Conservation (phyloP, 768 basidiomycete species). For the Leccinum subtestaceum region DNA sequence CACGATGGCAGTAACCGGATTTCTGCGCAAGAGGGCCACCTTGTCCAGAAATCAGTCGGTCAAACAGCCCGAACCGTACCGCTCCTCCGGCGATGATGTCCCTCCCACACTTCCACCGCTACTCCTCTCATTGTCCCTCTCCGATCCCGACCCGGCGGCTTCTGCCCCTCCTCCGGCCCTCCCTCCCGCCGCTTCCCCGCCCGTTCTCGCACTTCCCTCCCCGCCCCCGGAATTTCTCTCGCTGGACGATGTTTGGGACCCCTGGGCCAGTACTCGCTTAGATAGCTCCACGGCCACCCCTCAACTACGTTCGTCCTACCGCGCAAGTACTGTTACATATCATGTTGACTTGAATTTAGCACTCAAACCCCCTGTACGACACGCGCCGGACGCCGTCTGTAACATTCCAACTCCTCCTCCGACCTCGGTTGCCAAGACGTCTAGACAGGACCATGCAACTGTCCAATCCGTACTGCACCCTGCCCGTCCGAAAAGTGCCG, state of each 20-base stretch:
- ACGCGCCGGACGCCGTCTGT: background rate
- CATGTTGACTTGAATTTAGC: conserved; percentile 1
- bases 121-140: conserved; percentile 38
- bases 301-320: conserved; percentile 16
- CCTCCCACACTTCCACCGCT: conserved; percentile 39
- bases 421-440: conserved; percentile 22
- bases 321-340: too few relatives aligned
- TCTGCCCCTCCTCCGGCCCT: background rate
- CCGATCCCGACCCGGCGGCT: conserved; percentile 23
- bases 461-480: background rate
- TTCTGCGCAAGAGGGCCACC: conserved; percentile 52
- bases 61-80: background rate
- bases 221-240: background rate
- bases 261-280: conserved; percentile 19
- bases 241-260: conserved; percentile 22
- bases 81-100: conserved; percentile 15
- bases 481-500: conserved; percentile 10
- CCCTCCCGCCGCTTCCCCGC: conserved; percentile 19
- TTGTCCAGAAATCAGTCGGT: background rate
- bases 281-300: background rate
- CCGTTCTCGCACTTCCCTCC: background rate
- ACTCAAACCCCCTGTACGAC: background rate
- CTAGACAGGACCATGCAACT: conserved; percentile 4
- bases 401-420: background rate
- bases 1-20: conserved; percentile 44